Conservation (phyloP, 805 yeast species). For the Yamadazyma laniorum region DNA sequence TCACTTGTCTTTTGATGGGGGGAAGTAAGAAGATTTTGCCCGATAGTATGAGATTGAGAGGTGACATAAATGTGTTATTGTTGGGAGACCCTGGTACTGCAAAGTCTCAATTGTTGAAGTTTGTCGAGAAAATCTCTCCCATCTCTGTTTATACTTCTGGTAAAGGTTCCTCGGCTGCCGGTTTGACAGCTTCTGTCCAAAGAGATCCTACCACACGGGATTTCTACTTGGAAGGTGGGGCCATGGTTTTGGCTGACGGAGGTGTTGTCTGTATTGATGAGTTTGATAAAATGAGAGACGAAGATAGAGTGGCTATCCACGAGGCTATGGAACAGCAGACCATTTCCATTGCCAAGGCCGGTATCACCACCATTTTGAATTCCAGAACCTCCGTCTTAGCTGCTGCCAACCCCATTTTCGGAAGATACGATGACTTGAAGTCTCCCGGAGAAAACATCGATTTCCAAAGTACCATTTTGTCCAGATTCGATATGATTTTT, state of each 20-base stretch:
- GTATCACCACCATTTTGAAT: slow-evolving; percentile 93
- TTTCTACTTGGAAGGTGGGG: slow-evolving; percentile 97
- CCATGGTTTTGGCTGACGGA: slow-evolving; percentile 99
- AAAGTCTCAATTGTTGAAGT: slow-evolving; percentile 91
- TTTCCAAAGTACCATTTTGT: slow-evolving; percentile 93
- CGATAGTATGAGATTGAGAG: slow-evolving; percentile 95
- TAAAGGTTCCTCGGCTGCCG: slow-evolving; percentile 99
- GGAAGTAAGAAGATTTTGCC: slow-evolving; percentile 92
- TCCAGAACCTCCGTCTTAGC: slow-evolving; percentile 96
- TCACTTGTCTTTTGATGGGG: slow-evolving; percentile 88
- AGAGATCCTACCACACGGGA: slow-evolving; percentile 86
- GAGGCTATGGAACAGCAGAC: slow-evolving; percentile 99
- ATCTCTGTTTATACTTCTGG: slow-evolving; percentile 96
- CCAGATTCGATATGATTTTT: slow-evolving; percentile 98
- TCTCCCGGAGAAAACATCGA: slow-evolving; percentile 98
- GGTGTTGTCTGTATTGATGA: slow-evolving; percentile 99
- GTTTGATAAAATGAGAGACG: slow-evolving; percentile 98
- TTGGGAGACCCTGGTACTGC: slow-evolving; percentile 99
- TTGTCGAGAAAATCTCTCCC: slow-evolving; percentile 93
- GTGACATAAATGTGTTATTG: slow-evolving; percentile 90
- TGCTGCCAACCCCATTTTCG: slow-evolving; percentile 97
- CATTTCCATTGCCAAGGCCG: slow-evolving; percentile 97
- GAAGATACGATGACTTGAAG: slow-evolving; percentile 93
- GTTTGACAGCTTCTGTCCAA: slow-evolving; percentile 97
- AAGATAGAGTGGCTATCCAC: slow-evolving; percentile 97